Evolutionary conservation across 2,329 filamentous ascomycete genomes (phyloP).

Genomic region (Furcasterigmium furcatum): DNA sequence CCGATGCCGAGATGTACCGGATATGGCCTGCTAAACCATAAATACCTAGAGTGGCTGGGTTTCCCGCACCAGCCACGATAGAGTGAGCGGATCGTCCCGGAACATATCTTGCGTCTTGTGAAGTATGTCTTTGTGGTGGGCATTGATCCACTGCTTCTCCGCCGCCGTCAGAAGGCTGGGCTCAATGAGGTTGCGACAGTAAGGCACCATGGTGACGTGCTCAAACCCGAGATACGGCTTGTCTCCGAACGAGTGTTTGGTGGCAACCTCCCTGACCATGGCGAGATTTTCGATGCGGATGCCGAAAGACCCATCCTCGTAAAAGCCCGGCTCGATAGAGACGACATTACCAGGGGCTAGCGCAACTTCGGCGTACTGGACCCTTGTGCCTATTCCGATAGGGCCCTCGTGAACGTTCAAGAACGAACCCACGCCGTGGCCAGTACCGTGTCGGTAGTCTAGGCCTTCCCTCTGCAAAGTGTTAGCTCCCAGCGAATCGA

Average conservation of each 20-base stretch:
- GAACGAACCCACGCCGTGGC: slow-evolving; percentile 92
- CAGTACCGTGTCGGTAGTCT: slow-evolving; percentile 94
- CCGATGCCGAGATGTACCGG: no score
- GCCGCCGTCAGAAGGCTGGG: slow-evolving; percentile 62
- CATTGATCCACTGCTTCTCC: slow-evolving; percentile 85
- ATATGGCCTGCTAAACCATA: no score
- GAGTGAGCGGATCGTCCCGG: slow-evolving; percentile 65
- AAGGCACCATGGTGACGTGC: slow-evolving; percentile 94
- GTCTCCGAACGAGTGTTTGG: slow-evolving; percentile 83
- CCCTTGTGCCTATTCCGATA: slow-evolving; percentile 89
- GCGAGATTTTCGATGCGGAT: slow-evolving; percentile 97
- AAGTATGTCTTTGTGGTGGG: slow-evolving; percentile 77
- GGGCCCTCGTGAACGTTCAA: slow-evolving; percentile 97
- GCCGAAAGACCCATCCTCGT: slow-evolving; percentile 91
- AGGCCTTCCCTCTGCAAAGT: slow-evolving; percentile 64
- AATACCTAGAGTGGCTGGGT: slow-evolving; percentile 58
- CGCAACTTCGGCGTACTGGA: slow-evolving; percentile 88
- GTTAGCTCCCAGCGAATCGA: slow-evolving; percentile 13
- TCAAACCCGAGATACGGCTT: slow-evolving; percentile 95
- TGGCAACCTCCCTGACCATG: slow-evolving; percentile 85
- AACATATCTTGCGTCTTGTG: slow-evolving; percentile 80
- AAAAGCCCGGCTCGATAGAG: slow-evolving; percentile 95
- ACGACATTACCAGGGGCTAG: slow-evolving; percentile 91
- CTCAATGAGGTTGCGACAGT: slow-evolving; percentile 87
- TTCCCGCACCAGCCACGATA: slow-evolving; percentile 83